Percentiles rank a stretch among this genome's conserved stretches.
Conservation (phyloP, 2,329 filamentous ascomycete genomes). For the Penicillium sp. region DNA sequence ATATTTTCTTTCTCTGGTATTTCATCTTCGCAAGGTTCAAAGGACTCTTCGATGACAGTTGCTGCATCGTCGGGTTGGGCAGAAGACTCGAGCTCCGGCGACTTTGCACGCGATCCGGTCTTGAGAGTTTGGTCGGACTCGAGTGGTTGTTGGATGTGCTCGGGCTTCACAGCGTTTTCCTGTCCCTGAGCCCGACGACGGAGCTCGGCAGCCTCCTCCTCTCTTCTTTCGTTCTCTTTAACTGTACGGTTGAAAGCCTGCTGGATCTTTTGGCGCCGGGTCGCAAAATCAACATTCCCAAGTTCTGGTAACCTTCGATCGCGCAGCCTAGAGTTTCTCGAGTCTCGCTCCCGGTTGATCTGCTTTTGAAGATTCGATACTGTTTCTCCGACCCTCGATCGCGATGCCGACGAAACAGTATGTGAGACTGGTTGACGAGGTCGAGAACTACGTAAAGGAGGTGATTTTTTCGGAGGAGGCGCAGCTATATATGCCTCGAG, state of each 20-base stretch:
- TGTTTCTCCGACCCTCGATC: slow-evolving; percentile 67
- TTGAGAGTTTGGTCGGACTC: slow-evolving; percentile 25
- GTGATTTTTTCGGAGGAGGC: slow-evolving; percentile 74
- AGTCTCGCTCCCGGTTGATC: slow-evolving; percentile 37
- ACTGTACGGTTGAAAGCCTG: slow-evolving; percentile 86
- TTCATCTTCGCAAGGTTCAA: slow-evolving; percentile 21
- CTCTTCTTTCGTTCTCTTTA: slow-evolving; percentile 67
- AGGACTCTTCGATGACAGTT: slow-evolving; percentile 29
- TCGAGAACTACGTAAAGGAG: slow-evolving; percentile 77
- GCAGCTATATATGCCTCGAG: slow-evolving; percentile 76
- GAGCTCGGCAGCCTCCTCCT: slow-evolving; percentile 60
- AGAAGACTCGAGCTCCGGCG: slow-evolving; percentile 12
- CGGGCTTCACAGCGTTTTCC: slow-evolving; percentile 52
- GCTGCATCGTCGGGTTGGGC: slow-evolving; percentile 27
- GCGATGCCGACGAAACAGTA: slow-evolving; percentile 73
- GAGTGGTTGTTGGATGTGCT: slow-evolving; percentile 38
- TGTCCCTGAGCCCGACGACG: slow-evolving; percentile 44
- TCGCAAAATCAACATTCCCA: slow-evolving; percentile 82
- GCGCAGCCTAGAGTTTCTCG: slow-evolving; percentile 38
- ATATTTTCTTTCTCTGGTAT: slow-evolving; percentile 11
- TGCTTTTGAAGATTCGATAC: slow-evolving; percentile 51
- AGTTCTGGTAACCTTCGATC: slow-evolving; percentile 61
- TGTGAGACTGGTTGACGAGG: slow-evolving; percentile 79
- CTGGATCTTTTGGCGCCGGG: slow-evolving; percentile 79
- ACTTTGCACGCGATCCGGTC: slow-evolving; percentile 27